Evolutionary conservation across 768 basidiomycete species (phyloP), one percentile per base, ranked within the genome.

Genomic region (Tricholoma furcatifolium): DNA sequence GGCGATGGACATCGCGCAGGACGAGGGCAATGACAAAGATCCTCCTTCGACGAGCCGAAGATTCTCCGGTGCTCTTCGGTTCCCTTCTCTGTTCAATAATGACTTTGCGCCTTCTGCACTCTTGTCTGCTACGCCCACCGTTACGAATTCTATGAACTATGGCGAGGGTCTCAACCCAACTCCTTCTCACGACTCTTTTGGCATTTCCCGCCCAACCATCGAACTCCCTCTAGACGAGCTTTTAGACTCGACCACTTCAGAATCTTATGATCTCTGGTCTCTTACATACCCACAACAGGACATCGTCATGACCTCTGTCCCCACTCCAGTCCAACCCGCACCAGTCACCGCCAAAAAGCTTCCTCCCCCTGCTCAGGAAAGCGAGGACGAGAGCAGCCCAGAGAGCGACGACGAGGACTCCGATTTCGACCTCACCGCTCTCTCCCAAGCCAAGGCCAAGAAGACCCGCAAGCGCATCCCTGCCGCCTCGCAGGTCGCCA

Each of bases 161-260:
- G 90, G 88, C 49, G 90, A 91, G 70, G 88, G 84, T 43, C 74
- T 84, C 61, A 80, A 71, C 62, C 64, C 73, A 53, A 70, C 74
- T 56, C 68, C 73, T 17, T 62, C 65, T 52, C 73, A 79, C 20
- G 78, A 82, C 51, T 70, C 76, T 31, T 80, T 90, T 62, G 78
- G 78, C 67, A 83, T 92, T 56, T 66, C 73, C 8, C 83, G 90
- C 10, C 91, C 90, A 0, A 92, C 91, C 39, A 91, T 92, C 62
- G 90, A 93, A 65, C 81, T 92, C 23, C 85, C 87, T 4, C 79
- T 93, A n/a, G 90, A 93, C 59, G 90, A 93, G 56, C 76, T 93
- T 53, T 79, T 93, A 61, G 83, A 76, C 23, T 32, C 50, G 0
- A 55, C 66, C 17, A 56, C 67, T 17, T 51, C 60, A 40, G 67